A percentile compares a stretch with the other conserved stretches of the same genome.
These are phyloP conservation scores for Protomyces gravidus DNA, from an alignment of 1,139 yeast genomes.

Conservation along the genomic window DNA sequence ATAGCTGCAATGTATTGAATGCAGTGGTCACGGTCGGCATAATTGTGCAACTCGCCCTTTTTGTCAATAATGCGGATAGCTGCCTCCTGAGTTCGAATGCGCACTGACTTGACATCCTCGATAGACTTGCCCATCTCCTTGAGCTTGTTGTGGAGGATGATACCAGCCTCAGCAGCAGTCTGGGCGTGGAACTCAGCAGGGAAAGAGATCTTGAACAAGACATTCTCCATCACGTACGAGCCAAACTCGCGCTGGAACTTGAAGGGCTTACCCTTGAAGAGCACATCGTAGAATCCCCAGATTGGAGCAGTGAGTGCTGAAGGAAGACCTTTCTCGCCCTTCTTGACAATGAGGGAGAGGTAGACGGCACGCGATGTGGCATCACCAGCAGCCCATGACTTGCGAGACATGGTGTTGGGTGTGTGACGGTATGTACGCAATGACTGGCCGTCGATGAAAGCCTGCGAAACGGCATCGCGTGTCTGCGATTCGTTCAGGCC, in stretches of 20 bases:
- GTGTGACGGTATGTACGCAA: slow-evolving; percentile 60
- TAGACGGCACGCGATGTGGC: slow-evolving; percentile 59
- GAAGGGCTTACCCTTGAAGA: slow-evolving; percentile 52
- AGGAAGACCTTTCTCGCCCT: slow-evolving; percentile 56
- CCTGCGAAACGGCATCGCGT: slow-evolving; percentile 54
- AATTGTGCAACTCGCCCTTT: slow-evolving; percentile 55
- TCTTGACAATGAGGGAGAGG: slow-evolving; percentile 51
- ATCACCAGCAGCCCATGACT: slow-evolving; percentile 66
- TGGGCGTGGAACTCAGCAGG: slow-evolving; percentile 70
- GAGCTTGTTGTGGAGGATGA: slow-evolving; percentile 46
- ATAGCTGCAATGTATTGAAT: slow-evolving; percentile 59
- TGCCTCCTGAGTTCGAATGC: slow-evolving; percentile 57
- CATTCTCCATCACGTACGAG: slow-evolving; percentile 61
- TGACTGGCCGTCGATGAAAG: slow-evolving; percentile 57
- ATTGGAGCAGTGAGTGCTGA: slow-evolving; percentile 54
- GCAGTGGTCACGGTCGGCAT: slow-evolving; percentile 62
- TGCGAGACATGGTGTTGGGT: slow-evolving; percentile 59
- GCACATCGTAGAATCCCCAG: slow-evolving; percentile 61
- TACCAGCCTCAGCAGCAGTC: slow-evolving; percentile 58
- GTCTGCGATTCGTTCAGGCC: slow-evolving; percentile 52
- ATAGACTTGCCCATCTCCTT: slow-evolving; percentile 45
- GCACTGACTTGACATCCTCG: slow-evolving; percentile 50
- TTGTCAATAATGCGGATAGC: slow-evolving; percentile 58
- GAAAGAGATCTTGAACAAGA: slow-evolving; percentile 56
- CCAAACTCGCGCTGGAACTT: slow-evolving; percentile 53